Conservation (phyloP, 306 rosid genomes). For the Cicer bijugum region DNA sequence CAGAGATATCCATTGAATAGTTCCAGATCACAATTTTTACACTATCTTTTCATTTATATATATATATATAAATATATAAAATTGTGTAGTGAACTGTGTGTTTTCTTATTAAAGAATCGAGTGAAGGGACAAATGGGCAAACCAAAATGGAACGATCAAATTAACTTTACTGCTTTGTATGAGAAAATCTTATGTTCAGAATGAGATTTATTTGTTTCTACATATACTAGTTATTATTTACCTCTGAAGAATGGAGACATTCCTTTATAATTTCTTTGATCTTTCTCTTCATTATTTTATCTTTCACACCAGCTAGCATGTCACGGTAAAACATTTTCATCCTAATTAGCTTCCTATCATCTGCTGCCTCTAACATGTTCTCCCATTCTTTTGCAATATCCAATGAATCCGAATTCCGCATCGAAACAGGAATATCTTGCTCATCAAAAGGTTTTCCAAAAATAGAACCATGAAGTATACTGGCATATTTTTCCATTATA, state of each 20-base stretch:
- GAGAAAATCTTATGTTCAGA: constrained; percentile 6
- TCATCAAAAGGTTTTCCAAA: constrained; percentile 82
- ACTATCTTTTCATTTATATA: no score
- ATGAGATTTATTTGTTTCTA: constrained; percentile 27
- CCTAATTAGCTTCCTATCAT: constrained; percentile 59
- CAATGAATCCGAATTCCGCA: constrained; percentile 56
- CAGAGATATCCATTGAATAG: no score
- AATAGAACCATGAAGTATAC: constrained; percentile 77
- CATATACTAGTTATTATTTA: constrained; percentile 1
- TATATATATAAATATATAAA: no score
- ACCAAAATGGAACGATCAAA: constrained; percentile 28
- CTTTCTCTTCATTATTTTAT: constrained; percentile 77
- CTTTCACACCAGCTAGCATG: constrained; percentile 74
- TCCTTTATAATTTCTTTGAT: constrained; percentile 74
- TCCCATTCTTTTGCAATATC: constrained; percentile 89
- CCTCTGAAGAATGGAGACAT: constrained; percentile 57
- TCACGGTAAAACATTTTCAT: constrained; percentile 72
- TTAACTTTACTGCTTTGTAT: constrained; percentile 14
- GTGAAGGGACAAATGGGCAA: not conserved
- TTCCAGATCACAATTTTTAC: no score
- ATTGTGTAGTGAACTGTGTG: no score
- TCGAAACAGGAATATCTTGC: constrained; percentile 68
- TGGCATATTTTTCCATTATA: constrained; percentile 67
- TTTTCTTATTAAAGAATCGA: not conserved
- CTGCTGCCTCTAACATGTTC: constrained; percentile 75